Percentiles rank a stretch among this genome's conserved stretches.
phyloP scores from a whole-genome alignment of 2,329 filamentous ascomycete species.

The Aspergillus pseudoterreus region DNA sequence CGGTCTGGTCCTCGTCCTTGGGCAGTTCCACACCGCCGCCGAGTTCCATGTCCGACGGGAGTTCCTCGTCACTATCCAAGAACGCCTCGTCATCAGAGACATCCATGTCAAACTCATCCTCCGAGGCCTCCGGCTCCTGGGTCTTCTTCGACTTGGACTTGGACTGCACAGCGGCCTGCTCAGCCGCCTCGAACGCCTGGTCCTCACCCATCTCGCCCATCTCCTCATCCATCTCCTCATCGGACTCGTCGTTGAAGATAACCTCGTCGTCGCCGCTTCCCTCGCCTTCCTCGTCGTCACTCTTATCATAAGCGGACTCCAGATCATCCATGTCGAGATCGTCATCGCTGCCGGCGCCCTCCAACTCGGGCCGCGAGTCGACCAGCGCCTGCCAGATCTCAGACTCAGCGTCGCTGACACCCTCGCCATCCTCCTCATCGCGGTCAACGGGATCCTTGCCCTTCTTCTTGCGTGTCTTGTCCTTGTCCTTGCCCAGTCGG shows the following conservation, averaged over 20 bases:
- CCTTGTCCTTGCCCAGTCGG: slow-evolving; percentile 61
- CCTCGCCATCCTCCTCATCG: slow-evolving; percentile 38
- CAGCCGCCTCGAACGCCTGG: slow-evolving; percentile 41
- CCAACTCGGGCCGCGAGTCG: slow-evolving; percentile 72
- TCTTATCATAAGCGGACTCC: slow-evolving; percentile 49
- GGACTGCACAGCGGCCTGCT: slow-evolving; percentile 26
- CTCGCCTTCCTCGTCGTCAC: slow-evolving; percentile 37
- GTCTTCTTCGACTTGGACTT: slow-evolving; percentile 25
- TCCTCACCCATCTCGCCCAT: slow-evolving; percentile 46
- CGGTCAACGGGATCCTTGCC: slow-evolving; percentile 48
- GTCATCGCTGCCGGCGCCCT: slow-evolving; percentile 58
- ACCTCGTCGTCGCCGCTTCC: slow-evolving; percentile 43
- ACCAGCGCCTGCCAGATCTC: slow-evolving; percentile 93
- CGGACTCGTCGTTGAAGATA: slow-evolving; percentile 46
- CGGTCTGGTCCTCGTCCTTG: slow-evolving; percentile 40
- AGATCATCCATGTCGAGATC: slow-evolving; percentile 55
- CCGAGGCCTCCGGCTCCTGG: slow-evolving; percentile 27
- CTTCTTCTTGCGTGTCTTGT: slow-evolving; percentile 51
- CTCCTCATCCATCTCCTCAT: slow-evolving; percentile 40
- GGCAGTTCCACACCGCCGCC: slow-evolving; percentile 39
- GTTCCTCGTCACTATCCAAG: slow-evolving; percentile 52
- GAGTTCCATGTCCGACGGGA: slow-evolving; percentile 49
- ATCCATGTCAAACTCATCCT: slow-evolving; percentile 52
- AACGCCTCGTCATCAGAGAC: slow-evolving; percentile 45
- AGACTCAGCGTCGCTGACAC: slow-evolving; percentile 62